phyloP scores from a whole-genome alignment of 2,329 filamentous ascomycete genomes.

The Escovopsis sp. region DNA sequence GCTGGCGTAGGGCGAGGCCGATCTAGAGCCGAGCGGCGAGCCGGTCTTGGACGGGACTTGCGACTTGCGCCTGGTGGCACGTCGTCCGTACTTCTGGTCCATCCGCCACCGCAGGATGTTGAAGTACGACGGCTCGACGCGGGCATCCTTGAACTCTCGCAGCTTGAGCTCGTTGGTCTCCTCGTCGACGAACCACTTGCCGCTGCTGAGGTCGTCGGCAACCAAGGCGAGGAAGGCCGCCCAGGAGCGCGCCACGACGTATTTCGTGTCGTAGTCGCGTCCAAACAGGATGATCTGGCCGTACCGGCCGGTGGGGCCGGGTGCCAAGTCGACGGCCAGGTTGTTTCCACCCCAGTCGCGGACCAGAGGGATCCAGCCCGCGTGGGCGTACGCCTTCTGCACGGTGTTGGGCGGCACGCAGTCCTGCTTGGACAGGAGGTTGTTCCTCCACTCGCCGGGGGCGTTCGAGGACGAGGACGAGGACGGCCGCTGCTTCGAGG shows the following conservation, averaged over 20 bases:
- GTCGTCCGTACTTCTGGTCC: conserved; percentile 85
- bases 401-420: conserved; percentile 76
- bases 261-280: conserved; percentile 97
- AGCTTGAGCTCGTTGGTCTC: conserved; percentile 84
- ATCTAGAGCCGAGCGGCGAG: conserved; percentile 33
- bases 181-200: conserved; percentile 86
- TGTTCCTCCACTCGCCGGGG: conserved; percentile 61
- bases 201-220: conserved; percentile 79
- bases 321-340: conserved; percentile 81
- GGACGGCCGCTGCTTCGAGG: conserved; percentile 42
- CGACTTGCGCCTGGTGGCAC: conserved; percentile 39
- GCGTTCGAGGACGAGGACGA: conserved; percentile 31
- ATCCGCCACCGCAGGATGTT: conserved; percentile 90
- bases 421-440: conserved; percentile 70
- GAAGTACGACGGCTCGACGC: conserved; percentile 84
- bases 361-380: conserved; percentile 88
- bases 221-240: conserved; percentile 70
- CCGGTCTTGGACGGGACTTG: conserved; percentile 26
- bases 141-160: conserved; percentile 75
- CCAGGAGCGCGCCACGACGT: conserved; percentile 90
- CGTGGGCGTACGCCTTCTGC: conserved; percentile 85
- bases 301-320: conserved; percentile 81
- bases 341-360: conserved; percentile 99
- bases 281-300: conserved; percentile 95
- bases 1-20: conserved; percentile 49